phyloP scores from a whole-genome alignment of 805 yeast genomes.

The Grigorovia transvaalensis region DNA sequence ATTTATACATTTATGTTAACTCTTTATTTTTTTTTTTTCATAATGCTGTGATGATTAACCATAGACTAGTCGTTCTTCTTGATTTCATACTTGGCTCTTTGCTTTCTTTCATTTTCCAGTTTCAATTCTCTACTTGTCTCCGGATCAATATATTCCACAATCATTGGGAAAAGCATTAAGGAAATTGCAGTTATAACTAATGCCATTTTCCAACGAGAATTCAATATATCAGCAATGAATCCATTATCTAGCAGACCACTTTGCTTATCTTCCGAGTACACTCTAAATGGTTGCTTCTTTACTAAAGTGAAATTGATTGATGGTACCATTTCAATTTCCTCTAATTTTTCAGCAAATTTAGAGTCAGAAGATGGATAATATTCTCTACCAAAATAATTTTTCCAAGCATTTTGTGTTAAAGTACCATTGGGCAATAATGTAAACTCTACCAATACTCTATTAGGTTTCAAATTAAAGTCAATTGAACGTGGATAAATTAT shows the following conservation, averaged over 20 bases:
- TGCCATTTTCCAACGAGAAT: conserved; percentile 31
- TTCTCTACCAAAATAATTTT: conserved; percentile 27
- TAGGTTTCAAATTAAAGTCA: conserved; percentile 27
- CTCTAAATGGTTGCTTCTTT: conserved; percentile 24
- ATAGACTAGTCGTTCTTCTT: not conserved
- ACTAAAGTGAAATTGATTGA: conserved; percentile 18
- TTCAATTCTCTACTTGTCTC: conserved; percentile 30
- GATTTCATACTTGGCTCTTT: conserved; percentile 17
- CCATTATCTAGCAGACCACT: conserved; percentile 29
- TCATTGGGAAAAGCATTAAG: conserved; percentile 24
- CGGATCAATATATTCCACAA: conserved; percentile 34
- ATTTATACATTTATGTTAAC: not conserved
- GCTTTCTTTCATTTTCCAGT: conserved; percentile 21
- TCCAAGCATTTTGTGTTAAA: conserved; percentile 14
- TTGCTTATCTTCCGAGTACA: conserved; percentile 27
- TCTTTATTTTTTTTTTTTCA: not conserved
- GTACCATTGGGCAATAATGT: conserved; percentile 13
- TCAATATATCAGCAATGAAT: conserved; percentile 29
- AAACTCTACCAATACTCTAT: conserved; percentile 23
- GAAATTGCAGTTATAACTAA: conserved; percentile 22
- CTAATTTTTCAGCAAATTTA: conserved; percentile 22
- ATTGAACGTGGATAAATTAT: conserved; percentile 21
- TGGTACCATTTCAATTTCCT: conserved; percentile 13
- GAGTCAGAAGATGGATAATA: conserved; percentile 27
- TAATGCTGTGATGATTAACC: no score